Conservation (phyloP, 768 basidiomycete genomes). For the Cantharellus cinnabarinus region DNA sequence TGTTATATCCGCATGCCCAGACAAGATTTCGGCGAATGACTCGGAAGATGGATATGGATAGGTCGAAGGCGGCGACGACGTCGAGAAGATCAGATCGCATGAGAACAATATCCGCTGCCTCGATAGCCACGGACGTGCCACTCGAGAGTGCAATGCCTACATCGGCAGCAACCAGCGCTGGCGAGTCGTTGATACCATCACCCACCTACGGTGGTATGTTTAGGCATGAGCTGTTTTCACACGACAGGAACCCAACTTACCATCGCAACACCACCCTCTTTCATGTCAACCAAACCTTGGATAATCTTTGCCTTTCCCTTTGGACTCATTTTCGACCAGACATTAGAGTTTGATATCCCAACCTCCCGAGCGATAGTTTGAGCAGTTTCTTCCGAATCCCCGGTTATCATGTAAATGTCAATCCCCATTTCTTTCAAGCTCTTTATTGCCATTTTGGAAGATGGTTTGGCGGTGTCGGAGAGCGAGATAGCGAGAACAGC, state of each 20-base stretch:
- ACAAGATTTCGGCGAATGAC: slow-evolving; percentile 84
- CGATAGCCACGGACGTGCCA: slow-evolving; percentile 91
- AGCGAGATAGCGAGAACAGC: slow-evolving; percentile 70
- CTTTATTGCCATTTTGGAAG: slow-evolving; percentile 61
- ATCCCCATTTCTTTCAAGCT: slow-evolving; percentile 80
- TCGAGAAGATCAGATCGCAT: slow-evolving; percentile 95
- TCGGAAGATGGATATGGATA: slow-evolving; percentile 70
- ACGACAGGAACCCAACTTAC: slow-evolving; percentile 24
- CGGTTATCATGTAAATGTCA: slow-evolving; percentile 84
- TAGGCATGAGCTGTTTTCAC: neutral
- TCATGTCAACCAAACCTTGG: slow-evolving; percentile 52
- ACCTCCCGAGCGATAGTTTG: slow-evolving; percentile 75
- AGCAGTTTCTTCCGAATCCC: slow-evolving; percentile 74
- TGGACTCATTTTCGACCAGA: slow-evolving; percentile 87
- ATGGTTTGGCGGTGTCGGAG: slow-evolving; percentile 70
- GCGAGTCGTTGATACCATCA: slow-evolving; percentile 98
- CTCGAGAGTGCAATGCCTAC: slow-evolving; percentile 93
- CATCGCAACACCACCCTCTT: slow-evolving; percentile 72
- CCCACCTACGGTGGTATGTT: slow-evolving; percentile 42
- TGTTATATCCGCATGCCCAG: slow-evolving; percentile 92
- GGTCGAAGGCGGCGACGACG: slow-evolving; percentile 88
- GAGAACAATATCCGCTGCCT: slow-evolving; percentile 94
- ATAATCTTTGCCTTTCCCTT: slow-evolving; percentile 85
- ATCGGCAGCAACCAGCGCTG: slow-evolving; percentile 85
- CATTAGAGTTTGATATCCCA: slow-evolving; percentile 62